Evolutionary conservation across 495 filamentous ascomycete genomes (phyloP).

Genomic region (Neurospora discreta): DNA sequence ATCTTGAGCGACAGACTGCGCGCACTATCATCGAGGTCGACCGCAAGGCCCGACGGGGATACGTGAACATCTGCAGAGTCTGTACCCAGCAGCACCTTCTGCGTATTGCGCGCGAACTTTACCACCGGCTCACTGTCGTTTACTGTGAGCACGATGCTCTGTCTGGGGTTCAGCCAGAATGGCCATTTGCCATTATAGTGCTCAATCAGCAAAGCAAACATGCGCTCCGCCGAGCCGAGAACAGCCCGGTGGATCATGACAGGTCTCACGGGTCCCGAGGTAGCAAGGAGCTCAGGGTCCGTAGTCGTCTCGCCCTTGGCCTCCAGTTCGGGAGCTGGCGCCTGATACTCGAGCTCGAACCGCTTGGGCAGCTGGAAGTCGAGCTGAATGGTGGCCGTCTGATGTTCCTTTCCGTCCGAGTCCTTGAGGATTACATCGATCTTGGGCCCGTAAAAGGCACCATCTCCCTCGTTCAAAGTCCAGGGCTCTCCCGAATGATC

Average conservation of each 20-base stretch:
- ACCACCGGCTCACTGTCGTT: constrained; percentile 51
- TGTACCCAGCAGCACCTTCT: constrained; percentile 32
- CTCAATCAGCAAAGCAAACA: constrained; percentile 81
- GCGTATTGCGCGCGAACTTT: constrained; percentile 41
- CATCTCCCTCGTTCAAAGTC: constrained; percentile 69
- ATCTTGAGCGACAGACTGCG: constrained; percentile 58
- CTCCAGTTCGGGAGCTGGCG: constrained; percentile 63
- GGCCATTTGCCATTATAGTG: constrained; percentile 75
- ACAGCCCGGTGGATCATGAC: constrained; percentile 86
- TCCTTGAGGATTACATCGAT: constrained; percentile 84
- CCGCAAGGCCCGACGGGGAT: constrained; percentile 42
- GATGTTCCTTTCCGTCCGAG: constrained; percentile 77
- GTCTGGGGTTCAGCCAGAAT: constrained; percentile 83
- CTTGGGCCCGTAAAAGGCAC: constrained; percentile 92
- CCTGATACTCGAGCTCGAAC: constrained; percentile 65
- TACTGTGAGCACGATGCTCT: constrained; percentile 68
- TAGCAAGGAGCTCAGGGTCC: constrained; percentile 31
- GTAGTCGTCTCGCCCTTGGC: constrained; percentile 38
- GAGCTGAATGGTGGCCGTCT: constrained; percentile 85
- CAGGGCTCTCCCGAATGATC: constrained; percentile 53
- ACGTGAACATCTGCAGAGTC: constrained; percentile 24
- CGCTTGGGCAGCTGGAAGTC: constrained; percentile 87
- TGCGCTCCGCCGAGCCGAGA: constrained; percentile 74
- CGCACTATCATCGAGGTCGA: constrained; percentile 61
- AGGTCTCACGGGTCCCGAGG: constrained; percentile 50